These are phyloP conservation scores for Botrytis pseudocinerea DNA, from an alignment of 2,329 filamentous ascomycete species.

Conservation along the genomic window DNA sequence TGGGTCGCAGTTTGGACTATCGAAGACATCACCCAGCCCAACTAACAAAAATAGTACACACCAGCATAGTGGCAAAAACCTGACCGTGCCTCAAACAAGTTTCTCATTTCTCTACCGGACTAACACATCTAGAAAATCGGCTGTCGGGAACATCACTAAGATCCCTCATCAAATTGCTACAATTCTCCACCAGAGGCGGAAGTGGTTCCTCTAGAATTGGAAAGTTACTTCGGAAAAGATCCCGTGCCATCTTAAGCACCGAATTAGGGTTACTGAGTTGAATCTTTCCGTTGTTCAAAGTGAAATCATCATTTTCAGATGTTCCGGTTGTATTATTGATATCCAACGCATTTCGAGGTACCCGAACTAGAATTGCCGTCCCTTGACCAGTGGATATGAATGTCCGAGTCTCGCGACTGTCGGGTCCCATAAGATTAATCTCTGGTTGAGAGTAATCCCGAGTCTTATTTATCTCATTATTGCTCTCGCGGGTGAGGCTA, in stretches of 20 bases:
- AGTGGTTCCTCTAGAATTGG: neutral
- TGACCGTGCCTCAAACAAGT: neutral
- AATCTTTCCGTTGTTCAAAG: neutral
- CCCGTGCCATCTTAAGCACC: neutral
- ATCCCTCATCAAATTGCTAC: neutral
- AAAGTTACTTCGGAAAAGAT: neutral
- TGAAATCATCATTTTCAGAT: neutral
- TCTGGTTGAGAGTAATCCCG: neutral
- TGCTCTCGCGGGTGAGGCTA: neutral
- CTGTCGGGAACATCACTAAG: neutral
- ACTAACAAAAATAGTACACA: neutral
- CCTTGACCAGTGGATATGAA: neutral
- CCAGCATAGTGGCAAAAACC: neutral
- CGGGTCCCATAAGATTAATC: neutral
- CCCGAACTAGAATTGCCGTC: neutral
- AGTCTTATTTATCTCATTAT: neutral
- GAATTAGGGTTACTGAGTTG: neutral
- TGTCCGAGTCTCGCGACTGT: neutral
- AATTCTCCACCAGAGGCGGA: neutral
- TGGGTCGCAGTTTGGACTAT: neutral
- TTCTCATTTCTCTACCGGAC: neutral
- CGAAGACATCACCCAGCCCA: neutral
- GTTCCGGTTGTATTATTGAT: neutral
- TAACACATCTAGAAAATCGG: neutral
- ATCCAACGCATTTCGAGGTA: neutral